Evolutionary conservation across 805 yeast genomes (phyloP).

Genomic region (Hanseniaspora nectarophila): DNA sequence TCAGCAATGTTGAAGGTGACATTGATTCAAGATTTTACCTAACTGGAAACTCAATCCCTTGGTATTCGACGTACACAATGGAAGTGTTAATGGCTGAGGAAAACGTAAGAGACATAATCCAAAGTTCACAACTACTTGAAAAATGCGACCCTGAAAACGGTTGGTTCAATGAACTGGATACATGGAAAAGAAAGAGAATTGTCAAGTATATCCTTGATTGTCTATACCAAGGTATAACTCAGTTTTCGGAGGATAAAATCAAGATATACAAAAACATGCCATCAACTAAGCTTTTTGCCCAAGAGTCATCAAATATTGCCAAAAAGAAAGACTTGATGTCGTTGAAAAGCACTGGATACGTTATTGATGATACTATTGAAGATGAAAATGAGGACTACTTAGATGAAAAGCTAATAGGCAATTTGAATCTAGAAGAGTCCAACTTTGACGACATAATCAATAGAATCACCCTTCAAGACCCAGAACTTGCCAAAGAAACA

Average conservation of each 20-base stretch:
- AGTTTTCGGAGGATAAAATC: constrained; percentile 33
- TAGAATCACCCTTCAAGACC: constrained; percentile 22
- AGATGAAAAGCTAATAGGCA: constrained; percentile 16
- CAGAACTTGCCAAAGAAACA: constrained; percentile 21
- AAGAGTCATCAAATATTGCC: constrained; percentile 22
- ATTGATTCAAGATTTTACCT: constrained; percentile 46
- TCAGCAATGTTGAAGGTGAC: constrained; percentile 26
- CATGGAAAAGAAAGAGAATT: constrained; percentile 54
- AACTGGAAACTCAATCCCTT: constrained; percentile 60
- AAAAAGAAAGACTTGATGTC: constrained; percentile 21
- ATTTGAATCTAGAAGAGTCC: constrained; percentile 24
- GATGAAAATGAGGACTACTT: constrained; percentile 18
- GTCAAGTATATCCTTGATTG: constrained; percentile 61
- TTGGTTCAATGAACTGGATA: constrained; percentile 57
- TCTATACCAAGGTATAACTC: constrained; percentile 40
- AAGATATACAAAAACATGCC: constrained; percentile 33
- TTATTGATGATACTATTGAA: constrained; percentile 19
- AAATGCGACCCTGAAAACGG: constrained; percentile 38
- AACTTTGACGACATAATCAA: constrained; percentile 25
- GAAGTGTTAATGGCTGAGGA: constrained; percentile 62
- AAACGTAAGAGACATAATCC: constrained; percentile 38
- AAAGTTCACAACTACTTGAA: constrained; percentile 43
- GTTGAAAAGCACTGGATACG: constrained; percentile 24
- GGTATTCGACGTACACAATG: constrained; percentile 60
- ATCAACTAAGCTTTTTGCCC: constrained; percentile 31